Percentiles rank a stretch among this genome's conserved stretches.
Conservation (phyloP, 2,329 filamentous ascomycete genomes). For the Ilyonectria destructans region DNA sequence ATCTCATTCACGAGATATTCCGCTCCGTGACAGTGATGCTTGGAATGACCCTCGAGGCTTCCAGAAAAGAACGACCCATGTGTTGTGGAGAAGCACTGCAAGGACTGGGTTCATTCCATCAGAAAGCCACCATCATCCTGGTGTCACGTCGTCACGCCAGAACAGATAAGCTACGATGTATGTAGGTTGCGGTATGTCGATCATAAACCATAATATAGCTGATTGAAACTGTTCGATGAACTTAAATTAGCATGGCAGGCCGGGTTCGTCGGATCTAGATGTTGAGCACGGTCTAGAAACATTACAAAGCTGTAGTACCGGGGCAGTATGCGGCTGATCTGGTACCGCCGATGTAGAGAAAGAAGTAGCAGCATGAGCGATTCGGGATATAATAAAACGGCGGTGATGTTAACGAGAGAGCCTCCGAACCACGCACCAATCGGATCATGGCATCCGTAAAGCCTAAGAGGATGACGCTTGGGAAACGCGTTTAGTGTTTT, state of each 20-base stretch:
- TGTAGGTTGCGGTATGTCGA: constrained; percentile 21
- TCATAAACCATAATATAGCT: constrained; percentile 8
- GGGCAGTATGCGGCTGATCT: not conserved
- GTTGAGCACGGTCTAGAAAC: constrained; percentile 1
- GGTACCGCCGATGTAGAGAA: not conserved
- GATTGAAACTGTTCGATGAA: constrained; percentile 1
- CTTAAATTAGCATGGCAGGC: constrained; percentile 14
- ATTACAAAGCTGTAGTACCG: not conserved
- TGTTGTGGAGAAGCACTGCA: constrained; percentile 16
- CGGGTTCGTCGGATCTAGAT: not conserved
- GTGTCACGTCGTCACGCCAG: constrained; percentile 13
- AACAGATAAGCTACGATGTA: constrained; percentile 16
- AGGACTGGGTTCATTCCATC: constrained; percentile 15
- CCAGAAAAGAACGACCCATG: constrained; percentile 20
- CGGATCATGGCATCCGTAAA: not conserved
- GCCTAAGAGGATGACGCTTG: not conserved
- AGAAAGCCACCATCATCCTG: constrained; percentile 21
- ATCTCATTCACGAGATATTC: not conserved
- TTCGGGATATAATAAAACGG: not conserved
- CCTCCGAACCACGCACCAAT: not conserved
- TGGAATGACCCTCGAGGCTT: constrained; percentile 1
- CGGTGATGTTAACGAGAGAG: not conserved
- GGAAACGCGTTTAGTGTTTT: not conserved
- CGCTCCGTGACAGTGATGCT: not conserved
- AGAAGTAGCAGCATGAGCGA: not conserved